Percentiles rank a stretch among this genome's conserved stretches.
These are phyloP conservation scores for Microbotryum silenes-acaulis DNA, from an alignment of 1,284 basidiomycete genomes.

Conservation along the genomic window DNA sequence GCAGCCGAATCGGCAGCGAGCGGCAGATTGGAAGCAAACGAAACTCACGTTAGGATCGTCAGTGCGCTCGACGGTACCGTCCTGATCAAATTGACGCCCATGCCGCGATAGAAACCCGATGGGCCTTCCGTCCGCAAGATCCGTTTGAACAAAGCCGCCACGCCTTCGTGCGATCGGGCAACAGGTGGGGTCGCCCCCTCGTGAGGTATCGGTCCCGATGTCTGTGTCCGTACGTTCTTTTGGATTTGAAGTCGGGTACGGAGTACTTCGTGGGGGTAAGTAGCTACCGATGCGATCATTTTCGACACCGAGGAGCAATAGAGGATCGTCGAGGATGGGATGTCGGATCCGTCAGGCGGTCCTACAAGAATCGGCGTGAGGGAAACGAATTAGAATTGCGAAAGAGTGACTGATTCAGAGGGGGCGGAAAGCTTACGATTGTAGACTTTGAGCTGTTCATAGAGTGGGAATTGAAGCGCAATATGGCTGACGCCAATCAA, in stretches of 20 bases:
- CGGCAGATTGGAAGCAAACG: background rate
- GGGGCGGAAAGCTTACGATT: constrained; percentile 54
- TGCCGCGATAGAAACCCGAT: constrained; percentile 76
- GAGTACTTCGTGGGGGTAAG: constrained; percentile 93
- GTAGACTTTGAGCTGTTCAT: constrained; percentile 77
- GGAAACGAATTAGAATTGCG: background rate
- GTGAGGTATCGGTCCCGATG: constrained; percentile 14
- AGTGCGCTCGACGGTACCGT: constrained; percentile 91
- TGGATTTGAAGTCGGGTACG: constrained; percentile 85
- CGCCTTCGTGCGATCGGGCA: constrained; percentile 42
- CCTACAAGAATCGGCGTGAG: constrained; percentile 16
- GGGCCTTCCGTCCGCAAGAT: constrained; percentile 75
- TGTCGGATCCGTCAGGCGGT: constrained; percentile 49
- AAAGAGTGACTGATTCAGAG: background rate
- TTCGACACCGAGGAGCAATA: constrained; percentile 80
- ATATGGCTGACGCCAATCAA: constrained; percentile 84
- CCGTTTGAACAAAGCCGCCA: constrained; percentile 62
- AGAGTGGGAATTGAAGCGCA: constrained; percentile 91
- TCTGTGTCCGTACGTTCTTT: constrained; percentile 40
- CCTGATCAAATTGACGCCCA: constrained; percentile 80
- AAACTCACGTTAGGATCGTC: constrained; percentile 74
- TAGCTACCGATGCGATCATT: constrained; percentile 86
- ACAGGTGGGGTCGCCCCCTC: background rate
- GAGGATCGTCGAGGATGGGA: constrained; percentile 65
- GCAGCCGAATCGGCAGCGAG: background rate